Percentiles rank a stretch among this genome's conserved stretches.
Evolutionary conservation across 805 yeast genomes (phyloP).

Genomic region (Zygosaccharomyces siamensis): DNA sequence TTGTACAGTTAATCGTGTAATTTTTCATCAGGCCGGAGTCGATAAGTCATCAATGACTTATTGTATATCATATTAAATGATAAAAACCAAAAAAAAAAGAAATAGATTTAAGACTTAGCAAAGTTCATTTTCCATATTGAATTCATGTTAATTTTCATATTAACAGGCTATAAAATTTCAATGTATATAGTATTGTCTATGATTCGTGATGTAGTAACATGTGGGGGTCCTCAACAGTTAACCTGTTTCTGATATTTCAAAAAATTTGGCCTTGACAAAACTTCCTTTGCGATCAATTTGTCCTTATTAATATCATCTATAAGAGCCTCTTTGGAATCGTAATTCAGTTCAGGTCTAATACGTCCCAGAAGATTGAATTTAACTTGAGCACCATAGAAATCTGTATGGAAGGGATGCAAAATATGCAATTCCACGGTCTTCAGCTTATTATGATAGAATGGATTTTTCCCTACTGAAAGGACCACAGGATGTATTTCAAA

Average conservation of each 20-base stretch:
- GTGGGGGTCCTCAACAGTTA: neutral
- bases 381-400: constrained; percentile 80
- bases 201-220: neutral
- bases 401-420: constrained; percentile 58
- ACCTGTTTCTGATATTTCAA: constrained; percentile 3
- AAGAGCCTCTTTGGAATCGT: constrained; percentile 77
- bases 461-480: constrained; percentile 94
- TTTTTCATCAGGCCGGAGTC: neutral
- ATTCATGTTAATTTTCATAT: too few species aligned
- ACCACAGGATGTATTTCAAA: constrained; percentile 72
- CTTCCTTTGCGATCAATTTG: constrained; percentile 55
- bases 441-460: constrained; percentile 73
- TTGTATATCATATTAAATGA: too few species aligned
- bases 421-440: constrained; percentile 88
- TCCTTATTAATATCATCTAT: constrained; percentile 80
- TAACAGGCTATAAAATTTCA: neutral
- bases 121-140: too few species aligned
- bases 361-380: constrained; percentile 75
- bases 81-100: too few species aligned
- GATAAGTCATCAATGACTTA: neutral
- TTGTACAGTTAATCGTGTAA: neutral
- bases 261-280: constrained; percentile 5
- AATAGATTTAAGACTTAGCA: too few species aligned
- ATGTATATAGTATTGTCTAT: neutral
- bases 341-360: constrained; percentile 84